Percentiles rank a stretch among this genome's conserved stretches.
These are phyloP conservation scores for Thelonectria blattea DNA, from an alignment of 2,329 filamentous ascomycete species.

Conservation along the genomic window DNA sequence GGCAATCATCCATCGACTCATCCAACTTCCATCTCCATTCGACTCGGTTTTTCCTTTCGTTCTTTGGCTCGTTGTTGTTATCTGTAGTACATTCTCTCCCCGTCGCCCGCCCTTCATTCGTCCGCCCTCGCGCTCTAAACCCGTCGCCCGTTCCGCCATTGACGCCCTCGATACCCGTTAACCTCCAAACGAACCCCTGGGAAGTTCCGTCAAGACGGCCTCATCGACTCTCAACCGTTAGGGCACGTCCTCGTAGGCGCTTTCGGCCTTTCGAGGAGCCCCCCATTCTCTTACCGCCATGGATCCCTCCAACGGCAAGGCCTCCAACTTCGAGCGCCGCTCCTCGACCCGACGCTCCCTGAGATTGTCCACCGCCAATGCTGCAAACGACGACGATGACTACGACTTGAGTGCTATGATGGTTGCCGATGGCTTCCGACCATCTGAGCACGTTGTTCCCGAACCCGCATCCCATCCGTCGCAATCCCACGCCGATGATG, in stretches of 20 bases:
- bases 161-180: conserved; percentile 14
- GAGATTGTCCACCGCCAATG: conserved; percentile 42
- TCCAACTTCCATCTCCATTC: conserved; percentile 9
- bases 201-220: conserved; percentile 20
- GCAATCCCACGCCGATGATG: conserved; percentile 22
- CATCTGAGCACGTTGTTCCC: conserved; percentile 33
- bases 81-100: conserved; percentile 3
- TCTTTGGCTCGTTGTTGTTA: neutral
- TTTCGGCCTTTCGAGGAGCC: conserved; percentile 34
- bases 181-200: conserved; percentile 26
- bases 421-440: conserved; percentile 61
- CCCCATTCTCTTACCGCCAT: conserved; percentile 42
- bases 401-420: conserved; percentile 57
- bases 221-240: conserved; percentile 20
- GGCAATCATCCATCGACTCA: conserved; percentile 10
- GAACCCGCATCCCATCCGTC: conserved; percentile 23
- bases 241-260: conserved; percentile 37
- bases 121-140: conserved; percentile 5
- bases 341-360: conserved; percentile 51
- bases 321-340: conserved; percentile 49
- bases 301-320: conserved; percentile 48
- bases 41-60: conserved; percentile 12
- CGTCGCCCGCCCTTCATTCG: neutral
- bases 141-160: conserved; percentile 9
- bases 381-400: conserved; percentile 48